phyloP scores from a whole-genome alignment of 371 early-diverging fungal species.

The Gilbertella persicaria region DNA sequence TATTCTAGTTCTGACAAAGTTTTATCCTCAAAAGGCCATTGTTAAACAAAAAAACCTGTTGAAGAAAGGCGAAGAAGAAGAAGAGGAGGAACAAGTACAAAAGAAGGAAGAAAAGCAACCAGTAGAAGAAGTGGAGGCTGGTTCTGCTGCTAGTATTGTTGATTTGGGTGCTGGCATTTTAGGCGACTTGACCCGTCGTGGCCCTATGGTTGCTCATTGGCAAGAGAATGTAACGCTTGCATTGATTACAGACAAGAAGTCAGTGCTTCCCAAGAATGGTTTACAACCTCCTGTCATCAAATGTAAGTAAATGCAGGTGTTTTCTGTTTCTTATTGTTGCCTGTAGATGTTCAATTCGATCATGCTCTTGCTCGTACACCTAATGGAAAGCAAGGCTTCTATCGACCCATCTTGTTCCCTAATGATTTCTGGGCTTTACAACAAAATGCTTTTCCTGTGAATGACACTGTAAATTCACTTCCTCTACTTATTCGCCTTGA shows the following conservation, averaged over 20 bases:
- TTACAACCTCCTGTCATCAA: slow-evolving; percentile 56
- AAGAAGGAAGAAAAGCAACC: not conserved
- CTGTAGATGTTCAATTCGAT: slow-evolving; percentile 54
- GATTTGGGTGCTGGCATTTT: slow-evolving; percentile 25
- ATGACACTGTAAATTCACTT: slow-evolving; percentile 69
- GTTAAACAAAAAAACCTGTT: slow-evolving; percentile 74
- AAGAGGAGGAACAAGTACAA: slow-evolving; percentile 24
- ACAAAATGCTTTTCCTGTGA: slow-evolving; percentile 73
- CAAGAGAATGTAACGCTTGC: slow-evolving; percentile 80
- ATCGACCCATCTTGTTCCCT: slow-evolving; percentile 73
- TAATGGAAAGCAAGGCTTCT: slow-evolving; percentile 50
- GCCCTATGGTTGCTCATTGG: slow-evolving; percentile 81
- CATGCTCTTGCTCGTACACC: slow-evolving; percentile 31
- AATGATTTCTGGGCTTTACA: slow-evolving; percentile 90
- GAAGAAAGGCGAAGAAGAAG: slow-evolving; percentile 41
- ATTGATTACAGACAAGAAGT: slow-evolving; percentile 56
- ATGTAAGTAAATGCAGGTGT: slow-evolving; percentile 32
- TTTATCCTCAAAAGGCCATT: slow-evolving; percentile 61
- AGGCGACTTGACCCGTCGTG: slow-evolving; percentile 39
- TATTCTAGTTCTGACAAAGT: slow-evolving; percentile 66
- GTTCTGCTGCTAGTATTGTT: slow-evolving; percentile 9
- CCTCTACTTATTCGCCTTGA: slow-evolving; percentile 70
- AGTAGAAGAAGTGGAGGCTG: slow-evolving; percentile 4
- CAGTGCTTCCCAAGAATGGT: slow-evolving; percentile 45
- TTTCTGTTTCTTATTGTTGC: not conserved